These are phyloP conservation scores for Leishmania gerbilli DNA, from an alignment of 208 protist species.

Conservation along the genomic window DNA sequence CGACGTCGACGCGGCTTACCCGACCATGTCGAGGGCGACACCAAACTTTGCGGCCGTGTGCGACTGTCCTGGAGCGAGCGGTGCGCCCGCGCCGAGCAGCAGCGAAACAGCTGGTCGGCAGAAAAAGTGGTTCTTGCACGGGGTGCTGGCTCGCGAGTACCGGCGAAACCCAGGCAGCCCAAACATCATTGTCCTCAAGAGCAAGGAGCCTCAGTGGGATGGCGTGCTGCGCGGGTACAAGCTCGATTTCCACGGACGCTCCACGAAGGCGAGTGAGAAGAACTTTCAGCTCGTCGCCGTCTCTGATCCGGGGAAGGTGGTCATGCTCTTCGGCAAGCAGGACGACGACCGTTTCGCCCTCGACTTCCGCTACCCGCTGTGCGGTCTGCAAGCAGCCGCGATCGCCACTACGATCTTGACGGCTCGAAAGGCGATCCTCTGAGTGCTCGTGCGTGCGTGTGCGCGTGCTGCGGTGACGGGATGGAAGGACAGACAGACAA, in stretches of 20 bases:
- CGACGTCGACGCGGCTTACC: constrained; percentile 14
- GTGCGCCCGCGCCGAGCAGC: neutral
- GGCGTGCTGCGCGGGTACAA: constrained; percentile 43
- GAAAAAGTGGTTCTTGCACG: constrained; percentile 29
- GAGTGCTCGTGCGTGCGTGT: neutral
- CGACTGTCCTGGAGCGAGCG: neutral
- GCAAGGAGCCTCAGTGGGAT: constrained; percentile 45
- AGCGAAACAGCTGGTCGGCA: neutral
- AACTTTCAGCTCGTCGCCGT: constrained; percentile 48
- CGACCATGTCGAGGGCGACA: constrained; percentile 15
- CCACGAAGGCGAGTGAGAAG: constrained; percentile 46
- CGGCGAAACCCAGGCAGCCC: constrained; percentile 26
- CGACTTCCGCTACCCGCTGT: constrained; percentile 47
- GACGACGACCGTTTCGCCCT: constrained; percentile 37
- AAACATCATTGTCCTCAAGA: constrained; percentile 41
- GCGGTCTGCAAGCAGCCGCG: constrained; percentile 41
- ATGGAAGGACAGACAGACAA: neutral
- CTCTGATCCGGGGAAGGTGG: constrained; percentile 39
- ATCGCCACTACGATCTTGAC: constrained; percentile 42
- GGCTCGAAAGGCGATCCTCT: constrained; percentile 19
- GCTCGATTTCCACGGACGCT: constrained; percentile 45
- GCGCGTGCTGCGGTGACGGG: neutral
- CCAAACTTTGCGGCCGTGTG: constrained; percentile 18
- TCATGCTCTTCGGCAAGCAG: constrained; percentile 53
- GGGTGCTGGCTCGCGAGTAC: constrained; percentile 31